A percentile compares a stretch with the other conserved stretches of the same genome.
Evolutionary conservation across 2,329 filamentous ascomycete species (phyloP).

Genomic region (Parafenestella ontariensis): DNA sequence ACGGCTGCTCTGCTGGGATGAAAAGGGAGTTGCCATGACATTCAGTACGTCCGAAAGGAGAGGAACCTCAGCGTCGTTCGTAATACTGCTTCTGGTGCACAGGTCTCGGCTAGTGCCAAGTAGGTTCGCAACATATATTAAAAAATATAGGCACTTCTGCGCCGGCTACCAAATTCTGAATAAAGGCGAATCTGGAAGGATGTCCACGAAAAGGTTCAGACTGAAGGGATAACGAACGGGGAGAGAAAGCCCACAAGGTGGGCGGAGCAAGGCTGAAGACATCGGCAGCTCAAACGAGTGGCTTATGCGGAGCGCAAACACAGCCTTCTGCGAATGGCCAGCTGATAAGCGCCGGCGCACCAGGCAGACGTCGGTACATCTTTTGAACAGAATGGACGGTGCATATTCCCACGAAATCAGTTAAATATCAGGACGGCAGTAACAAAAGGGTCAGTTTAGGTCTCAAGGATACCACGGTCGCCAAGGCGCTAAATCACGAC

Average conservation of each 20-base stretch:
- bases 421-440: no score
- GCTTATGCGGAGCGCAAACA: conserved; percentile 1
- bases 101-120: no score
- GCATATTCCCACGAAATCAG: no score
- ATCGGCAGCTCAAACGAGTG: background rate
- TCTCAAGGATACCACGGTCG: background rate
- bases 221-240: no score
- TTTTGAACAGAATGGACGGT: background rate
- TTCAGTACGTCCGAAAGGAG: background rate
- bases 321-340: conserved; percentile 1
- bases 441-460: background rate
- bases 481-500: conserved; percentile 16
- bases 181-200: no score
- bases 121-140: no score
- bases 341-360: conserved; percentile 2
- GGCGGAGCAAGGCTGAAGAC: conserved; percentile 20
- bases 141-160: no score
- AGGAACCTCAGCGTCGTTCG: background rate
- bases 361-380: background rate
- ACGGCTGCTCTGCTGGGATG: conserved; percentile 12
- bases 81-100: no score
- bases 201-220: no score
- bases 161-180: no score
- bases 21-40: conserved; percentile 2
- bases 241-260: background rate